Conservation (phyloP, 176 grass and related monocot species). For the Carex parvula region DNA sequence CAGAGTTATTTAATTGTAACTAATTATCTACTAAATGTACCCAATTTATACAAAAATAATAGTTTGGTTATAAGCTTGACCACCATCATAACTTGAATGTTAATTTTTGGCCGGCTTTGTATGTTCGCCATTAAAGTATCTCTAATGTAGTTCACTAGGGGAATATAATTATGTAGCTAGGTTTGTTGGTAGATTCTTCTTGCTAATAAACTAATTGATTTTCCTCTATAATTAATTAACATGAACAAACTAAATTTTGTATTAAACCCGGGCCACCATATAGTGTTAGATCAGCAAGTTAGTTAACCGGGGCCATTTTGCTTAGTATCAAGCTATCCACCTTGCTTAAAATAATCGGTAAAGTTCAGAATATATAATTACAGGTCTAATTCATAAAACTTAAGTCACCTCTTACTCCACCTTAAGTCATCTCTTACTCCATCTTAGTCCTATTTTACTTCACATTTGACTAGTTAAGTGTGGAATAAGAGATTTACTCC, state of each 20-base stretch:
- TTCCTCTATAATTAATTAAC: neutral
- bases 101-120: neutral
- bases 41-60: neutral
- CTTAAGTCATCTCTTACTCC: no score
- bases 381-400: no score
- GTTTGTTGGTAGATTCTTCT: neutral
- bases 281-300: neutral
- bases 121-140: neutral
- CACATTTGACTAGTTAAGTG: no score
- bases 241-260: neutral
- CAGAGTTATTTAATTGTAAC: neutral
- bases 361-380: neutral
- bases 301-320: no score
- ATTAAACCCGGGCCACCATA: neutral
- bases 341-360: neutral
- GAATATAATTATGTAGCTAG: neutral
- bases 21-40: neutral
- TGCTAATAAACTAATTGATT: neutral
- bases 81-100: neutral
- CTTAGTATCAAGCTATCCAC: neutral
- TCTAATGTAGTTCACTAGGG: neutral
- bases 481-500: no score
- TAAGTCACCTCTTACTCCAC: no score
- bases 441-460: no score
- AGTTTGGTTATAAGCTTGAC: neutral